Conservation (phyloP, 1,284 basidiomycete genomes). For the Cutaneotrichosporon sp. region DNA sequence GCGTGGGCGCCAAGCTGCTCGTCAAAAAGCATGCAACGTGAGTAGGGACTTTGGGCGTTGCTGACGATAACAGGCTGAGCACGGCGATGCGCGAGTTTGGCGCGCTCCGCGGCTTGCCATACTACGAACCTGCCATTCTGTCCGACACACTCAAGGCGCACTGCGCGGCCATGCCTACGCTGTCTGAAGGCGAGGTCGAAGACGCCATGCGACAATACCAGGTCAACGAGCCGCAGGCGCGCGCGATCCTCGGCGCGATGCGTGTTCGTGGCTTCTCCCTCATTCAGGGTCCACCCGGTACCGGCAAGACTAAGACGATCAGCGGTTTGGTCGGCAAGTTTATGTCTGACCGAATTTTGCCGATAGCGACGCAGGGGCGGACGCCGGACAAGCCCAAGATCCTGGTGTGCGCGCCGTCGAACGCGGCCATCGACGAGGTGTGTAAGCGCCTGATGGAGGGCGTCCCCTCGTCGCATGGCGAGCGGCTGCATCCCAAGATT, state of each 20-base stretch:
- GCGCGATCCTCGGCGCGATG: conserved; percentile 75
- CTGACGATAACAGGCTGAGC: conserved; percentile 61
- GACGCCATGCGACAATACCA: conserved; percentile 65
- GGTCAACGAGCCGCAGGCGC: conserved; percentile 92
- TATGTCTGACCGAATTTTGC: conserved; percentile 58
- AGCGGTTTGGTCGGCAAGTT: conserved; percentile 87
- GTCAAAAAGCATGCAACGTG: conserved; percentile 79
- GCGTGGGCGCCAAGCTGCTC: conserved; percentile 60
- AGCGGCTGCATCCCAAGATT: conserved; percentile 62
- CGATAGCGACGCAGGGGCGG: conserved; percentile 53
- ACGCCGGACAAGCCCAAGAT: conserved; percentile 64
- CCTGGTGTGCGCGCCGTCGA: conserved; percentile 93
- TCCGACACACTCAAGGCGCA: conserved; percentile 64
- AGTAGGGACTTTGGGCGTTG: conserved; percentile 23
- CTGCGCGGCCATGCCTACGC: conserved; percentile 52
- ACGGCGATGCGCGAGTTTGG: conserved; percentile 90
- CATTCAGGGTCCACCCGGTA: conserved; percentile 97
- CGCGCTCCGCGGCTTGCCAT: conserved; percentile 74
- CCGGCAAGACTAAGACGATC: conserved; percentile 98
- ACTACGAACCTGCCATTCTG: conserved; percentile 64
- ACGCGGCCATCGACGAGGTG: conserved; percentile 97
- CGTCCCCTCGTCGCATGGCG: conserved; percentile 58
- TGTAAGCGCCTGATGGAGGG: conserved; percentile 79
- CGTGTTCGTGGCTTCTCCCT: conserved; percentile 74
- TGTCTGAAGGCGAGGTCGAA: conserved; percentile 58